Evolutionary conservation across 352 stramenopile genomes (phyloP).

Genomic region (Phytophthora sp.): DNA sequence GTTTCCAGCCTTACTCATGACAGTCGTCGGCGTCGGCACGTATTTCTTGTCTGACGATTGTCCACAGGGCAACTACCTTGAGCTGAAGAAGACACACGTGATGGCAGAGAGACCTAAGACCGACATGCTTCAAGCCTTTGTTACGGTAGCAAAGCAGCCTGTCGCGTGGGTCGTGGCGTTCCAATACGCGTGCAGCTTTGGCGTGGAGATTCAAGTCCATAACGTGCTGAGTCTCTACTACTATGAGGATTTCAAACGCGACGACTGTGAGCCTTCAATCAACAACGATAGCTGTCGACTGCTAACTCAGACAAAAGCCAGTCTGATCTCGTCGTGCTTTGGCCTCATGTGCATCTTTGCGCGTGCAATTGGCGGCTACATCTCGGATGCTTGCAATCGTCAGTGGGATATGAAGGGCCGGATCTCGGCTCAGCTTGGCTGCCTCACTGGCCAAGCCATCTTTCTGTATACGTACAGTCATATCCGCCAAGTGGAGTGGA

Average conservation of each 20-base stretch:
- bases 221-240: conserved; percentile 94
- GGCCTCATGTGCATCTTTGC: conserved; percentile 95
- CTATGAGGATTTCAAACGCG: conserved; percentile 80
- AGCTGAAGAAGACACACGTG: conserved; percentile 23
- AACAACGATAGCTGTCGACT: conserved; percentile 20
- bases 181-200: conserved; percentile 83
- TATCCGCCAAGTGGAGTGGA: conserved; percentile 40
- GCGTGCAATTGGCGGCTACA: conserved; percentile 83
- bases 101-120: conserved; percentile 25
- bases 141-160: conserved; percentile 44
- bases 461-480: conserved; percentile 89
- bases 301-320: conserved; percentile 39
- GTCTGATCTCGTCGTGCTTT: conserved; percentile 92
- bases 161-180: conserved; percentile 82
- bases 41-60: conserved; percentile 34
- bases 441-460: conserved; percentile 74
- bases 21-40: conserved; percentile 60
- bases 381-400: conserved; percentile 80
- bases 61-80: conserved; percentile 25
- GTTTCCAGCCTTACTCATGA: conserved; percentile 85
- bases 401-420: conserved; percentile 89
- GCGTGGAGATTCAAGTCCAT: conserved; percentile 94
- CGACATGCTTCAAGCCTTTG: conserved; percentile 30
- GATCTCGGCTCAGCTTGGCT: conserved; percentile 75
- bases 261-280: conserved; percentile 40